A percentile compares a stretch with the other conserved stretches of the same genome.
Evolutionary conservation across 106 monocot genomes (phyloP).

Genomic region (Cymbidium sinense): DNA sequence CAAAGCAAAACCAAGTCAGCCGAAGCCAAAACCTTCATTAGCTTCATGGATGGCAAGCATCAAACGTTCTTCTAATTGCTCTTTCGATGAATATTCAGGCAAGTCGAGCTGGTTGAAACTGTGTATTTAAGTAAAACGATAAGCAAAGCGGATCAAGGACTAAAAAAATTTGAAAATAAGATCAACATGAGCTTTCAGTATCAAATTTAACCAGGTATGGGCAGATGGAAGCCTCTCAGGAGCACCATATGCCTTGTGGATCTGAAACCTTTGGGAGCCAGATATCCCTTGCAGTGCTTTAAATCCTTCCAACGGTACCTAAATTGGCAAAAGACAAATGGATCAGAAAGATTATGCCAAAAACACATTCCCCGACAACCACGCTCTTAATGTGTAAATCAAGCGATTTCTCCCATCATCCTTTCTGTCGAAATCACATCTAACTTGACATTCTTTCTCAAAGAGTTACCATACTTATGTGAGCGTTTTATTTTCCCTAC

Average conservation of each 20-base stretch:
- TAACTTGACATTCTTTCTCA: too few species aligned
- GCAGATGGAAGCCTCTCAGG: slow-evolving; percentile 74
- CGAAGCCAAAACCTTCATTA: slow-evolving; percentile 84
- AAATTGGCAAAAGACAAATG: not conserved
- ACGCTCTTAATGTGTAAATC: too few species aligned
- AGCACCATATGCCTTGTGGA: slow-evolving; percentile 82
- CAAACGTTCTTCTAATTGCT: slow-evolving; percentile 60
- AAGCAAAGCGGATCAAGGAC: not conserved
- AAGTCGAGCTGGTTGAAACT: slow-evolving; percentile 80
- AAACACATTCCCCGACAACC: not conserved
- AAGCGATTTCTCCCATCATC: too few species aligned
- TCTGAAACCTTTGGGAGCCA: slow-evolving; percentile 68
- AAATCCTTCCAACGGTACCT: slow-evolving; percentile 76
- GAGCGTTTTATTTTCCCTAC: too few species aligned
- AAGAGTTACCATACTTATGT: too few species aligned
- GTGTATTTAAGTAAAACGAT: slow-evolving; percentile 2
- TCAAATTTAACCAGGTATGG: slow-evolving; percentile 55
- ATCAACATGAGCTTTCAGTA: not conserved
- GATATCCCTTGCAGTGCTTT: slow-evolving; percentile 76
- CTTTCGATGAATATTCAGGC: slow-evolving; percentile 64
- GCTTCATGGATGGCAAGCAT: slow-evolving; percentile 82
- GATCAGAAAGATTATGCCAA: not conserved
- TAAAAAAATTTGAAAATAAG: not conserved
- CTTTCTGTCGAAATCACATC: too few species aligned
- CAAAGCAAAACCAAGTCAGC: slow-evolving; percentile 21